phyloP scores from a whole-genome alignment of 495 filamentous ascomycete genomes.

The Daldinia vernicosa region DNA sequence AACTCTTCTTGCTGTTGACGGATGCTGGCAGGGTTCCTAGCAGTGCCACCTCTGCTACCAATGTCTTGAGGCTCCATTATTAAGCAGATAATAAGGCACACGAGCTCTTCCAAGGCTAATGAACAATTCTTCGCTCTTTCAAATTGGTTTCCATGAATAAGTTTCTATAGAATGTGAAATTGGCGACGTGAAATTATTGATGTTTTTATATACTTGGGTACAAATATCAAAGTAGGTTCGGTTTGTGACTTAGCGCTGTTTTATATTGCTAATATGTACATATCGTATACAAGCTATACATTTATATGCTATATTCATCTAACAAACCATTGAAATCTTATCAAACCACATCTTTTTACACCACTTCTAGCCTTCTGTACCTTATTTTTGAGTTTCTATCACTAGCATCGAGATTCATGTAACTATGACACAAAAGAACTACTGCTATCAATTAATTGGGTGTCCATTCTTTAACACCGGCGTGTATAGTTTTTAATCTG shows the following conservation, averaged over 20 bases:
- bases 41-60: constrained; percentile 13
- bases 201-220: not conserved
- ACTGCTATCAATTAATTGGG: not conserved
- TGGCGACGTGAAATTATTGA: not conserved
- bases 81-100: not conserved
- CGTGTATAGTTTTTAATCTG: not conserved
- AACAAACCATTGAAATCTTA: not conserved
- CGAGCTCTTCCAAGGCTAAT: not conserved
- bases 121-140: not conserved
- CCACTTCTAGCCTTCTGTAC: not conserved
- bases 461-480: not conserved
- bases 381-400: not conserved
- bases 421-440: not conserved
- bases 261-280: not conserved
- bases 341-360: not conserved
- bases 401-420: not conserved
- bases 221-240: constrained; percentile 10
- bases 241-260: constrained; percentile 36
- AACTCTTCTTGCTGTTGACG: constrained; percentile 44
- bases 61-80: constrained; percentile 38
- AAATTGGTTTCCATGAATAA: not conserved
- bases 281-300: not conserved
- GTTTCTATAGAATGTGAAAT: not conserved
- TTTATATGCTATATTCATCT: not conserved
- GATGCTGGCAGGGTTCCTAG: constrained; percentile 28